Evolutionary conservation across 2,329 filamentous ascomycete species (phyloP).

Genomic region (Aureobasidium vineae): DNA sequence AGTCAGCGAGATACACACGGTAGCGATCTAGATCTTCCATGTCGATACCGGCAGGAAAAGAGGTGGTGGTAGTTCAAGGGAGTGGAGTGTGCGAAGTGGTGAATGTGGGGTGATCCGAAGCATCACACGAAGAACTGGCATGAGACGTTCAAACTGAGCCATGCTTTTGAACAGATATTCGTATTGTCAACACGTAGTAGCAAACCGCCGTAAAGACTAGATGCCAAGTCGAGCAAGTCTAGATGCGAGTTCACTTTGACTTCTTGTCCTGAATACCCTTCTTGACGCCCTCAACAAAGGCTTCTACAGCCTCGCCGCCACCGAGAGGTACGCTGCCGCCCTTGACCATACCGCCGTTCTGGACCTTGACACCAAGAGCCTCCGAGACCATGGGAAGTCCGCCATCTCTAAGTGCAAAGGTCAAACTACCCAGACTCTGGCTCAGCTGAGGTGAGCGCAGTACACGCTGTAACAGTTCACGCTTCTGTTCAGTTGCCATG

Average conservation of each 20-base stretch:
- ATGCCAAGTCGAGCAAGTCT: neutral
- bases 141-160: neutral
- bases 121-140: neutral
- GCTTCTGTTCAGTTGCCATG: conserved; percentile 74
- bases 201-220: neutral
- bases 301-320: conserved; percentile 83
- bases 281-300: conserved; percentile 87
- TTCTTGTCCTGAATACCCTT: conserved; percentile 65
- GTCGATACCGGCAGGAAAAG: neutral
- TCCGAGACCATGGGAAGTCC: conserved; percentile 87
- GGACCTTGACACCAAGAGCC: conserved; percentile 74
- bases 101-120: neutral
- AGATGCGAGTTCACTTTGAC: neutral
- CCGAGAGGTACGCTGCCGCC: conserved; percentile 80
- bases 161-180: neutral
- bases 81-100: neutral
- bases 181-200: neutral
- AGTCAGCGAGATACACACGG: neutral
- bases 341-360: conserved; percentile 78
- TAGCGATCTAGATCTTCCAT: neutral
- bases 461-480: conserved; percentile 73
- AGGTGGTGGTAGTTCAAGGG: neutral
- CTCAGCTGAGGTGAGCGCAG: conserved; percentile 86
- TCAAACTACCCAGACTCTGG: conserved; percentile 81
- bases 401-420: conserved; percentile 83